A percentile compares a stretch with the other conserved stretches of the same genome.
Conservation (phyloP, 257 asterid species). For the Verbascum thapsus region DNA sequence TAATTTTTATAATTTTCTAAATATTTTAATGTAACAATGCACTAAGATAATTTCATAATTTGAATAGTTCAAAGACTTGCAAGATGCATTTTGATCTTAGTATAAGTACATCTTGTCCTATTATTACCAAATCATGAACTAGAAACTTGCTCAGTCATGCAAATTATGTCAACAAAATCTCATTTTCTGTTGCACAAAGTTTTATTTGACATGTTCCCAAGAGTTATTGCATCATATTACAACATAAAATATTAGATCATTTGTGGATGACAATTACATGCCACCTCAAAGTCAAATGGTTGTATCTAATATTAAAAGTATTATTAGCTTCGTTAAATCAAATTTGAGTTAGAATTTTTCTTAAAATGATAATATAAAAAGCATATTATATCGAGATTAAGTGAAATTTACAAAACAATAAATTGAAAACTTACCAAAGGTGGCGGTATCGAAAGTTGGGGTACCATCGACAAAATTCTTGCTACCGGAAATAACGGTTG, state of each 20-base stretch:
- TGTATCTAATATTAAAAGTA: no score
- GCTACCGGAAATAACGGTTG: slow-evolving; percentile 54
- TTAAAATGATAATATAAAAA: background rate
- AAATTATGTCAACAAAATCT: background rate
- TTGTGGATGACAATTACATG: no score
- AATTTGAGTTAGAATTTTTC: background rate
- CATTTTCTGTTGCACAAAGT: background rate
- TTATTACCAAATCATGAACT: background rate
- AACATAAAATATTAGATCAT: background rate
- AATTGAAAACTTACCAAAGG: slow-evolving; percentile 54
- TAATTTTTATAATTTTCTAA: no score
- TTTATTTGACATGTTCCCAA: slow-evolving; percentile 18
- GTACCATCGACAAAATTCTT: slow-evolving; percentile 55
- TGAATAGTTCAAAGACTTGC: no score
- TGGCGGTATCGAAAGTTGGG: slow-evolving; percentile 65
- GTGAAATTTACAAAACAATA: no score
- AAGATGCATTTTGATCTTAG: background rate
- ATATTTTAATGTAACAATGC: no score
- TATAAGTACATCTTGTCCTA: slow-evolving; percentile 20
- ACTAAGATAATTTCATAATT: no score
- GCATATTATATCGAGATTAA: background rate
- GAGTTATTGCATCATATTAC: background rate
- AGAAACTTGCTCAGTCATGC: background rate
- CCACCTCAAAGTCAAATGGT: no score
- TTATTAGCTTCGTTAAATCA: no score